Percentiles rank a stretch among this genome's conserved stretches.
phyloP scores from a whole-genome alignment of 768 basidiomycete species.

The Daedalea quercina region DNA sequence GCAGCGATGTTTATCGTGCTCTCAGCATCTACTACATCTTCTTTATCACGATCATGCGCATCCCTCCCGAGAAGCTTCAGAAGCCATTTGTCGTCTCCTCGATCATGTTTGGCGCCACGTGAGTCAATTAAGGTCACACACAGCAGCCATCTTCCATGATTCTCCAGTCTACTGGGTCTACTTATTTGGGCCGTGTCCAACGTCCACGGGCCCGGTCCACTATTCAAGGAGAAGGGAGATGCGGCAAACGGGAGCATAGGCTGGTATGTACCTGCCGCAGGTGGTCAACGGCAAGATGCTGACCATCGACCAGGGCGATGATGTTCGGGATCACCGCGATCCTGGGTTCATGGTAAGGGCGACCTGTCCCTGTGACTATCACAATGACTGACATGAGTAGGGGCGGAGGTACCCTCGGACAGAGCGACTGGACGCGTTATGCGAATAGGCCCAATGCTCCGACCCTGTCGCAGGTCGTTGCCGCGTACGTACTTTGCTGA shows the following conservation, averaged over 20 bases:
- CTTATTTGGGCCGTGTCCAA: slow-evolving; percentile 1
- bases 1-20: background rate
- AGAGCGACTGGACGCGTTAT: slow-evolving; percentile 3
- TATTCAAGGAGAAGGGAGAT: background rate
- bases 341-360: background rate
- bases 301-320: background rate
- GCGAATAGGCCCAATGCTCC: background rate
- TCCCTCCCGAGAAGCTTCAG: slow-evolving; percentile 3
- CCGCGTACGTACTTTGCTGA: background rate
- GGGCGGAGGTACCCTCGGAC: background rate
- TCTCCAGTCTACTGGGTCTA: background rate
- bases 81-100: slow-evolving; percentile 1
- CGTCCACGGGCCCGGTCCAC: background rate
- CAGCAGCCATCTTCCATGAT: background rate
- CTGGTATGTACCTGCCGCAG: background rate
- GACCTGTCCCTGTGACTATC: background rate
- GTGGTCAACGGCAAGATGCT: background rate
- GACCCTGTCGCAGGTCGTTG: background rate
- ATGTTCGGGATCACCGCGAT: slow-evolving; percentile 2
- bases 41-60: slow-evolving; percentile 3
- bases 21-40: slow-evolving; percentile 2
- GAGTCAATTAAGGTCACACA: background rate
- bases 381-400: background rate
- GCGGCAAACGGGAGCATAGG: background rate
- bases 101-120: slow-evolving; percentile 1